Evolutionary conservation across 2,329 filamentous ascomycete genomes (phyloP).

Genomic region (Chaetomiaceae sp.): DNA sequence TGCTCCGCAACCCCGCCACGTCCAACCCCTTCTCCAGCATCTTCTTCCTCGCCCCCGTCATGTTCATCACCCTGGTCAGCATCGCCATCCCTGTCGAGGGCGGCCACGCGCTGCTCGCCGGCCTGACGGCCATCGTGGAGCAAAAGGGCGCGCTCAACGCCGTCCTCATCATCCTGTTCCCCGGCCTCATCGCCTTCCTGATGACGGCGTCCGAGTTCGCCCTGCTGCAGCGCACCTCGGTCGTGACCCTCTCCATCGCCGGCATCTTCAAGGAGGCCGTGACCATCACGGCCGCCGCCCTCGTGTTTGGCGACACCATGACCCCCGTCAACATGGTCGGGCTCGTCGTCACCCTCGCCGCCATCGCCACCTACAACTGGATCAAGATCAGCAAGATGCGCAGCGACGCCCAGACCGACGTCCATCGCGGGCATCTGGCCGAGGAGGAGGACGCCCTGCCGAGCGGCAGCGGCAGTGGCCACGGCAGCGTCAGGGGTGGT

Average conservation of each 20-base stretch:
- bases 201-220: conserved; percentile 98
- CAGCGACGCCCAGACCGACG: conserved; percentile 58
- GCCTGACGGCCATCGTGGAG: conserved; percentile 57
- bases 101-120: conserved; percentile 60
- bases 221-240: conserved; percentile 86
- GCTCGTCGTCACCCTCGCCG: conserved; percentile 78
- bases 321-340: conserved; percentile 85
- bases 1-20: conserved; percentile 89
- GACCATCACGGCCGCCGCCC: conserved; percentile 81
- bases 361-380: conserved; percentile 88
- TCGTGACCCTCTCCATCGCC: conserved; percentile 92
- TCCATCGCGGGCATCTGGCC: conserved; percentile 38
- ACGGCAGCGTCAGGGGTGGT: conserved; percentile 27
- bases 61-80: conserved; percentile 77
- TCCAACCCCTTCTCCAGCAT: conserved; percentile 96
- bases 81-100: conserved; percentile 88
- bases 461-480: conserved; percentile 16
- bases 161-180: conserved; percentile 76
- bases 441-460: conserved; percentile 16
- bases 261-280: conserved; percentile 99
- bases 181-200: conserved; percentile 83
- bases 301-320: conserved; percentile 84
- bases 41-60: conserved; percentile 94
- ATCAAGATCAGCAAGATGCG: conserved; percentile 92
- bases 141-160: conserved; percentile 64